phyloP scores from a whole-genome alignment of 345 rosid species.

The Melaleuca alternifolia region DNA sequence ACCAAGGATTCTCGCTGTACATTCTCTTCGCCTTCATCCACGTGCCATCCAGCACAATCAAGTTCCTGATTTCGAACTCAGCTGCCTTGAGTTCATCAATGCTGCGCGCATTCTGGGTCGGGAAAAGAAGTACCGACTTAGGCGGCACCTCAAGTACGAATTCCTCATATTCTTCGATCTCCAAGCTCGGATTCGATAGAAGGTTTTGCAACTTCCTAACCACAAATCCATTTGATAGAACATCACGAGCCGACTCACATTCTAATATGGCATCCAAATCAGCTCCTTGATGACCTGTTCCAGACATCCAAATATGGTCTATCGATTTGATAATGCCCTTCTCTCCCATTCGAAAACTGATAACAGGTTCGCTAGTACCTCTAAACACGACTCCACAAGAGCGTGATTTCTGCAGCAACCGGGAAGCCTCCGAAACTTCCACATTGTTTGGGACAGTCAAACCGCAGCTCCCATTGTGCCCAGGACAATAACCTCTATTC shows the following conservation, averaged over 20 bases:
- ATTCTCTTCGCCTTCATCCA: conserved; percentile 79
- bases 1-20: conserved; percentile 82
- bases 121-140: conserved; percentile 61
- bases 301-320: conserved; percentile 13
- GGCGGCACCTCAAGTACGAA: conserved; percentile 44
- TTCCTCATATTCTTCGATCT: conserved; percentile 38
- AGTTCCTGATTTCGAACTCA: conserved; percentile 38
- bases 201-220: conserved; percentile 33
- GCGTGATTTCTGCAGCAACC: not conserved
- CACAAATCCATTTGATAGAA: conserved; percentile 49
- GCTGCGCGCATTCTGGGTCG: conserved; percentile 38
- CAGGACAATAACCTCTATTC: not conserved
- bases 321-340: conserved; percentile 29
- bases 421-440: not conserved
- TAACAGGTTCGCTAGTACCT: conserved; percentile 4
- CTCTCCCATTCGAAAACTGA: conserved; percentile 22
- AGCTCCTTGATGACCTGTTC: not conserved
- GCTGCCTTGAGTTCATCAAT: conserved; percentile 31
- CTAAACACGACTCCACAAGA: not conserved
- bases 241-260: conserved; percentile 22
- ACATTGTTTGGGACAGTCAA: not conserved
- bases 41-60: conserved; percentile 83
- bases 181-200: conserved; percentile 1
- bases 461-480: not conserved
- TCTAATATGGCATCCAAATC: conserved; percentile 35